Base-by-base conservation (phyloP, 495 filamentous ascomycete genomes). In the Annulohypoxylon nitens region DNA sequence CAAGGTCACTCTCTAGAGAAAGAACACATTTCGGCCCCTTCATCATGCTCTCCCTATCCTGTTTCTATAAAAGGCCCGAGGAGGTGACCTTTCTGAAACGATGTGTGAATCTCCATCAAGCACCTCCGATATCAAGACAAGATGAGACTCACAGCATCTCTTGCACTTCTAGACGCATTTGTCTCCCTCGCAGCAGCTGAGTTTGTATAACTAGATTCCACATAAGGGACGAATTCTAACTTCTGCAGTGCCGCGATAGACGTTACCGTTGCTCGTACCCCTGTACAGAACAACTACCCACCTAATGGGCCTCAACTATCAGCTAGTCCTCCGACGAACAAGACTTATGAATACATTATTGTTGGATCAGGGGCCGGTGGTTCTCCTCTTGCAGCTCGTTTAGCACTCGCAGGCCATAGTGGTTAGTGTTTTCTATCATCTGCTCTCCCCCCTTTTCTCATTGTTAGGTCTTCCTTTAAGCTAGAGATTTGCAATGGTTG, bases 351-450 rank as follows among this genome's bases (percentile, higher is more conserved):
- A 53, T 91, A 91, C 75, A 82, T 91, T 37, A 82, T 91, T 8
- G 85, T 91, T 2, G 90, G 90, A n/a, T 88, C 85, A 41, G 90
- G 90, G 12, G 84, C 90, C 4, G 89, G 90, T 11, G 89, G 89
- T 12, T 87, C 87, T 12, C 88, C 88, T 0, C 76, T 91, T 6
- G 89, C 89, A 6, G 86, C 88, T 16, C 83, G 86, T 10, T 83
- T 91, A 2, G 89, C 89, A 7, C 79, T 87, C n/a, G 86, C 87
- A 16, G 88, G 88, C 2, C 83, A 88, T 77, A 88, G 60, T 64
- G 69, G 69, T 72, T 67, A 47, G 58, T 34, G 11, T 53, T 47
- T 47, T 10, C 5, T 30, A 33, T 55, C 11, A 14, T 62, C 9
- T 16, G 2, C 14, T 51, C 25, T 33, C 8, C 9, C 9, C 18